Base-by-base conservation (phyloP, 169 alveolate genomes). In the Plasmodium inui region DNA sequence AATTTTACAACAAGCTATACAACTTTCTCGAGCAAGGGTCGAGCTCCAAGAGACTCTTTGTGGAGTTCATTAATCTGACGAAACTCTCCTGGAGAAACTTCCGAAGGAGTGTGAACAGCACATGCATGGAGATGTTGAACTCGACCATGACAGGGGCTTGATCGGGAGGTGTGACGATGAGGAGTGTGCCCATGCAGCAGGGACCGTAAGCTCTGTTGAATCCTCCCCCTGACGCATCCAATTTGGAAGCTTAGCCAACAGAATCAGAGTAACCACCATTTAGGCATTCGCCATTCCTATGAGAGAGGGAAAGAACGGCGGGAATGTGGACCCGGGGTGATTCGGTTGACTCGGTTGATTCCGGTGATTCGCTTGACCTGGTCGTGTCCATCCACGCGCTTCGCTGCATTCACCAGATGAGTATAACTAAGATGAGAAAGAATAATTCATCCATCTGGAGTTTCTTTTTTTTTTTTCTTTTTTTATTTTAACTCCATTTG, bases 21-120 rank as follows among this genome's bases (percentile, higher is more conserved):
- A 28, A 26, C 22, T 22, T 82, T 10, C 78, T 82, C 4, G 44
- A 55, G 22, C 41, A 53, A 0, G 89, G 89, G 17, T 5, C 30
- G 2, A 9, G 79, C 10, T 39, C 41, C 10, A 53, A 32, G 34
- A 55, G 28, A 12, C n/a, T 78, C 8, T 82, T 82, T 26, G 9
- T 82, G 10, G 37, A 82, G 19, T 57, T 82, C 37, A n/a, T 82
- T 50, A 44, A 82, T 19, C 44, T 55, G 37, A 50, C 41, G 9
- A 82, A 39, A 55, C 14, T 6, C n/a, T 10, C 61, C 26, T 82
- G 89, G 89, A 53, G 74, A 26, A 53, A 82, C 39, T 57, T 53
- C 37, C 57, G 89, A 12, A 82, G 78, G 34, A 61, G 30, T 5
- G 39, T 82, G 26, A 82, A 55, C 70, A 7, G 5, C 14, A 12